These are phyloP conservation scores for Colletotrichum musicola DNA, from an alignment of 2,329 filamentous ascomycete species.

Conservation along the genomic window DNA sequence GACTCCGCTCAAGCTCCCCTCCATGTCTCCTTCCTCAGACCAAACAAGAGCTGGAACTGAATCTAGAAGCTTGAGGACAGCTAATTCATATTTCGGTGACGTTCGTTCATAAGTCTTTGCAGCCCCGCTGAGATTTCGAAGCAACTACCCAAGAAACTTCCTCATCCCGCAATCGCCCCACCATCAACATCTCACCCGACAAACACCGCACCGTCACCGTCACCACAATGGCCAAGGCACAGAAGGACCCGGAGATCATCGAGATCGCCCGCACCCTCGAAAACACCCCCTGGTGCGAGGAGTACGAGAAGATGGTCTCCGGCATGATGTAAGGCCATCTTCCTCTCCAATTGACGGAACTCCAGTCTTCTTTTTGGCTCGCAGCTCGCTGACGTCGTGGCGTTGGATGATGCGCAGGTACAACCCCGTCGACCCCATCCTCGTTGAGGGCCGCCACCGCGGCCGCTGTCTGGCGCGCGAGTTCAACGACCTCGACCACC, in stretches of 20 bases:
- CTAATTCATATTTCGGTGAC: not conserved
- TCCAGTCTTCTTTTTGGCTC: no score
- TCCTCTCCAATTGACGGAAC: no score
- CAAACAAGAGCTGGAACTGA: not conserved
- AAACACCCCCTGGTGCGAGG: slow-evolving; percentile 24
- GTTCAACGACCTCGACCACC: slow-evolving; percentile 66
- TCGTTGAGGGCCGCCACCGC: slow-evolving; percentile 59
- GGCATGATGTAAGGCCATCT: slow-evolving; percentile 24
- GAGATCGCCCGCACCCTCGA: slow-evolving; percentile 6
- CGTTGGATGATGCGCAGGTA: slow-evolving; percentile 52
- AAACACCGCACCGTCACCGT: no score
- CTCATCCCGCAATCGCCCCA: not conserved
- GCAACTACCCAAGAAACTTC: not conserved
- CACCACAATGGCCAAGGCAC: slow-evolving; percentile 10
- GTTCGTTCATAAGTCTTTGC: not conserved
- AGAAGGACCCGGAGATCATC: slow-evolving; percentile 24
- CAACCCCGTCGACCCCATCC: slow-evolving; percentile 57
- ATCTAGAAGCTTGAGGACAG: not conserved
- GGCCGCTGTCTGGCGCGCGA: slow-evolving; percentile 62
- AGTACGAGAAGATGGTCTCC: slow-evolving; percentile 36
- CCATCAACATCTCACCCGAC: not conserved
- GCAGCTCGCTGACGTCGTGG: no score
- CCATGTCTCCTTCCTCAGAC: not conserved
- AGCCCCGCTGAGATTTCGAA: not conserved
- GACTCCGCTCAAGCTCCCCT: slow-evolving; percentile 7